Evolutionary conservation across 2,329 filamentous ascomycete species (phyloP), one percentile per base, ranked within the genome.

Genomic region (Geosmithia flava): DNA sequence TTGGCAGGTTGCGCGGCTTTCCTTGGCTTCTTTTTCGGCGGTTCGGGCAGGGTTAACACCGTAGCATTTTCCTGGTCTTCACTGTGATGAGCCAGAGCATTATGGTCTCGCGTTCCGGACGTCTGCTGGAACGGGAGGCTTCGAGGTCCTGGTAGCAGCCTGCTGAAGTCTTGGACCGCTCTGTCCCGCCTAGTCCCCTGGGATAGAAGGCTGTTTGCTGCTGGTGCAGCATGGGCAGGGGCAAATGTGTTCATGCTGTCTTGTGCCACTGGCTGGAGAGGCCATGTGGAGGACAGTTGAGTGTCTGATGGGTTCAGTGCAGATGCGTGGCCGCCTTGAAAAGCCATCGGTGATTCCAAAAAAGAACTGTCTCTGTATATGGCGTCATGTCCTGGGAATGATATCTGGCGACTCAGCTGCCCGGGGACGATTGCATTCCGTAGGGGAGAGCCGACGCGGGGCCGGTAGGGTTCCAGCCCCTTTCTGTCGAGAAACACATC

Each of bases 401-500:
- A 44, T 7, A 44, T 20, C 10, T 20, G 42, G 19, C 42, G 19
- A 16, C n/a, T 23, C 20, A 16, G 13, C 11, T 48, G 20, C 20
- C 19, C 40, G 8, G 37, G 40, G 15, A 42, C 20, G 4, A 48
- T 7, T 4, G 46, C 7, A 23, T 42, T 29, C 17, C 49, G 55
- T 2, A 63, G 50, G 13, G 59, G 59, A 7, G 62, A 65, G 23
- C 56, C 51, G 8, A 61, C 50, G 1, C 50, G 54, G 10, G 59
- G 59, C 19, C 48, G 53, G n/a, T 61, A 50, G 3, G 44, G 29
- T 16, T 49, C 44, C 10, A 47, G 48, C 13, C 40, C 48, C 7
- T 49, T 49, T 42, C 48, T 53, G 20, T 46, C 47, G 20, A 53
- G 46, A 41, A 57, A 50, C 15, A 54, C 47, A 8, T 55, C 54